A percentile compares a stretch with the other conserved stretches of the same genome.
Conservation (phyloP, 2,329 filamentous ascomycete species). For the Metarhizium sp. region DNA sequence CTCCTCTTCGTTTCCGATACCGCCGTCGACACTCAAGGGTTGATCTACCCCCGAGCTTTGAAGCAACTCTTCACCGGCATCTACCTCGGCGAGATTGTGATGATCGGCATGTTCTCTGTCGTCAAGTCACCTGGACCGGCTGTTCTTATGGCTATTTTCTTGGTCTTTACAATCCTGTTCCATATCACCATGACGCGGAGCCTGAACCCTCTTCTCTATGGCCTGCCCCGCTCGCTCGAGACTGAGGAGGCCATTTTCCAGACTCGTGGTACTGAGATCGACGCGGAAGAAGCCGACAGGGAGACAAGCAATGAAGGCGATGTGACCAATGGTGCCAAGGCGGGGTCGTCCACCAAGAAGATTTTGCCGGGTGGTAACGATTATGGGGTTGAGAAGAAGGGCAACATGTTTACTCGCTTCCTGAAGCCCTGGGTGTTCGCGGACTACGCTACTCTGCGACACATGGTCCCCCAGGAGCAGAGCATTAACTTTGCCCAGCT, state of each 20-base stretch:
- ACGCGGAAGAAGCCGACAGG: conserved; percentile 12
- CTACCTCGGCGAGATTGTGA: conserved; percentile 69
- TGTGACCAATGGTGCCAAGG: conserved; percentile 7
- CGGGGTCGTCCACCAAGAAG: conserved; percentile 8
- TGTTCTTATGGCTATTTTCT: conserved; percentile 64
- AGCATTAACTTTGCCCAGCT: conserved; percentile 32
- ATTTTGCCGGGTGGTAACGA: conserved; percentile 12
- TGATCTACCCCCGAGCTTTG: conserved; percentile 78
- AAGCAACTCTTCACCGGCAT: conserved; percentile 78
- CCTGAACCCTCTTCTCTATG: conserved; percentile 62
- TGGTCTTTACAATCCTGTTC: conserved; percentile 68
- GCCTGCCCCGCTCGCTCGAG: conserved; percentile 54
- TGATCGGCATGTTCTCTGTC: conserved; percentile 74
- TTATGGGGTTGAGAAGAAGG: conserved; percentile 30
- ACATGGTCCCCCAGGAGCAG: conserved; percentile 54
- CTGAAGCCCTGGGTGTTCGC: conserved; percentile 69
- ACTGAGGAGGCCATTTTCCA: conserved; percentile 32
- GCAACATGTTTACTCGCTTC: conserved; percentile 47
- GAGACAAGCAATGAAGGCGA: conserved; percentile 3
- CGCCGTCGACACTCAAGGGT: conserved; percentile 76
- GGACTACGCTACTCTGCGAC: conserved; percentile 62
- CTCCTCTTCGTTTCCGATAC: conserved; percentile 73
- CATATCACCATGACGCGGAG: conserved; percentile 63
- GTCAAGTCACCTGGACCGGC: conserved; percentile 59
- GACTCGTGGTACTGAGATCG: conserved; percentile 13